Percentiles rank a stretch among this genome's conserved stretches.
phyloP scores from a whole-genome alignment of 768 basidiomycete genomes.

The Pleurotus citrinopileatus region DNA sequence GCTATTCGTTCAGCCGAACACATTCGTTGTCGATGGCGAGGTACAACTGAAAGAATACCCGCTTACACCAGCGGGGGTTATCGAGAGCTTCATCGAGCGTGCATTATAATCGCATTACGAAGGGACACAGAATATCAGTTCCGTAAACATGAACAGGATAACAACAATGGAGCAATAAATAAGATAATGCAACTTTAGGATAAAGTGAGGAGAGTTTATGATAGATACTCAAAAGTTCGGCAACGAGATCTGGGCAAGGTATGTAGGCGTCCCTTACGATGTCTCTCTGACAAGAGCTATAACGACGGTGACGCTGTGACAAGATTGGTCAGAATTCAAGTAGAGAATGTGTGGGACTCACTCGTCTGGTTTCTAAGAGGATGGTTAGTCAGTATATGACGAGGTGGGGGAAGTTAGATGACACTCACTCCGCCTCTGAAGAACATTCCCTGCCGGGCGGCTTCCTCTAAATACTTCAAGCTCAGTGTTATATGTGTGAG shows the following conservation, averaged over 20 bases:
- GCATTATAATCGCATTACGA: neutral
- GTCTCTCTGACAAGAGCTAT: constrained; percentile 69
- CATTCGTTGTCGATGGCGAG: constrained; percentile 61
- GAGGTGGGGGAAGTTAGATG: constrained; percentile 7
- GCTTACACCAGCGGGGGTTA: constrained; percentile 66
- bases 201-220: constrained; percentile 6
- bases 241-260: neutral
- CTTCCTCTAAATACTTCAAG: constrained; percentile 53
- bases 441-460: constrained; percentile 59
- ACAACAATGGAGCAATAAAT: constrained; percentile 3
- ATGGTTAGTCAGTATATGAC: constrained; percentile 5
- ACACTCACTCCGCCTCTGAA: constrained; percentile 72
- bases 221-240: constrained; percentile 1
- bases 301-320: constrained; percentile 63
- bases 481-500: neutral
- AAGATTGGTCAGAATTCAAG: constrained; percentile 11
- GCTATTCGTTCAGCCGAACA: constrained; percentile 83
- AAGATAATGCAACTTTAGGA: constrained; percentile 8
- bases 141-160: constrained; percentile 11
- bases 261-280: constrained; percentile 24
- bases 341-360: constrained; percentile 32
- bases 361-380: constrained; percentile 75
- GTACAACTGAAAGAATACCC: constrained; percentile 81
- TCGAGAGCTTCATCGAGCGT: constrained; percentile 81
- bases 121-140: neutral